Evolutionary conservation across 2,329 filamentous ascomycete genomes (phyloP).

Genomic region (Verticillium albo-atrum): DNA sequence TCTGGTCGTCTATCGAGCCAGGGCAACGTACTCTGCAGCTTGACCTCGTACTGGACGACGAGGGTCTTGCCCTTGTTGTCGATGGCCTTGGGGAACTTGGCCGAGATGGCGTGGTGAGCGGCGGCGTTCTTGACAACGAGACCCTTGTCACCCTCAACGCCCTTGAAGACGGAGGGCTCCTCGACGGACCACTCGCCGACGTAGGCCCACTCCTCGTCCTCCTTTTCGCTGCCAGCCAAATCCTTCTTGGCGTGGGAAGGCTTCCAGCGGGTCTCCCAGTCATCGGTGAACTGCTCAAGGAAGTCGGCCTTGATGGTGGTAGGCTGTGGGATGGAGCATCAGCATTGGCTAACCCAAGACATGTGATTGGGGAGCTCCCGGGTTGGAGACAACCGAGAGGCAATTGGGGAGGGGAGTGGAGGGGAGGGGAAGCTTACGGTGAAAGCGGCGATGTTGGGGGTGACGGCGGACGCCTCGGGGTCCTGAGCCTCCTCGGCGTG

Average conservation of each 20-base stretch:
- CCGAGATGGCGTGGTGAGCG: constrained; percentile 97
- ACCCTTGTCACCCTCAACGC: constrained; percentile 92
- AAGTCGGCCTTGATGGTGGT: constrained; percentile 87
- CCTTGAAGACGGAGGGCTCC: constrained; percentile 86
- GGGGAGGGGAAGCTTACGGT: constrained; percentile 64
- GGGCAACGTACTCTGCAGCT: constrained; percentile 80
- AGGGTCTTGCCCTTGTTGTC: constrained; percentile 97
- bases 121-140: constrained; percentile 97
- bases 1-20: not conserved
- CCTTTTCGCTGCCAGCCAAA: constrained; percentile 62
- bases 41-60: constrained; percentile 98
- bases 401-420: too few species aligned
- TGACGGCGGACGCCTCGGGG: constrained; percentile 48
- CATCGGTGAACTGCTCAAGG: constrained; percentile 96
- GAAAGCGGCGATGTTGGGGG: constrained; percentile 72
- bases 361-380: not conserved
- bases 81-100: constrained; percentile 95
- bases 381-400: not conserved
- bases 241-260: constrained; percentile 96
- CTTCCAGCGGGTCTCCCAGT: constrained; percentile 93
- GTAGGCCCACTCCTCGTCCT: constrained; percentile 95
- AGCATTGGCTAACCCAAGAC: not conserved
- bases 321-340: constrained; percentile 51
- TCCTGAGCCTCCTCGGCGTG: constrained; percentile 63
- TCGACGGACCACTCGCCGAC: constrained; percentile 96